Percentiles rank a stretch among this genome's conserved stretches.
These are phyloP conservation scores for Acacia melanoxylon DNA, from an alignment of 306 rosid species.

Conservation along the genomic window DNA sequence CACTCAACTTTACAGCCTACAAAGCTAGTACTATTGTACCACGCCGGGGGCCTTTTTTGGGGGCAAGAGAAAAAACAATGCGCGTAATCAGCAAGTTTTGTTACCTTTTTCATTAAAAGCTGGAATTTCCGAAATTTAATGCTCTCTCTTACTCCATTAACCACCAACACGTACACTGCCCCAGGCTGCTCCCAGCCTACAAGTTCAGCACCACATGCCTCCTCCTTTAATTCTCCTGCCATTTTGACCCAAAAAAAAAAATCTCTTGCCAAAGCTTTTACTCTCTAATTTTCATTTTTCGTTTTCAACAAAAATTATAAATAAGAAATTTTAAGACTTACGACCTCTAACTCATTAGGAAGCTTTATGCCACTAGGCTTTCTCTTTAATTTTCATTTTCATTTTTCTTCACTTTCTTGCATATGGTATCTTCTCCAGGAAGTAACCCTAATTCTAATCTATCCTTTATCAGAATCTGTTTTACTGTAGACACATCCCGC, in stretches of 20 bases:
- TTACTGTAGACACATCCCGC: neutral
- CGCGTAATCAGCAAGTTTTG: constrained; percentile 43
- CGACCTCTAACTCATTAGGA: no score
- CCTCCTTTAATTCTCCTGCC: neutral
- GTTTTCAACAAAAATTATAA: no score
- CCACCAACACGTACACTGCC: constrained; percentile 39
- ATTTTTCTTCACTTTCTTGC: constrained; percentile 11
- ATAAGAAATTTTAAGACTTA: no score
- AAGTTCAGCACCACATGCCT: constrained; percentile 52
- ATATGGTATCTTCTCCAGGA: neutral
- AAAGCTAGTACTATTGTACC: neutral
- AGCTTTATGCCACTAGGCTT: no score
- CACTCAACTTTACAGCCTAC: neutral
- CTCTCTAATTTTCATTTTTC: no score
- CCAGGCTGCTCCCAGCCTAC: constrained; percentile 18
- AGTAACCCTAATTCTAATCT: neutral
- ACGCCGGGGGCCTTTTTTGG: constrained; percentile 16
- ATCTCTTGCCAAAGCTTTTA: neutral
- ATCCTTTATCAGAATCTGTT: neutral
- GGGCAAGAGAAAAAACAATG: constrained; percentile 13
- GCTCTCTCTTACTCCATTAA: neutral
- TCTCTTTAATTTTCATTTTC: neutral
- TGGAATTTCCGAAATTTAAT: neutral
- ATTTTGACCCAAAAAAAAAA: no score
- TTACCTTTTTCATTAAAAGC: constrained; percentile 20